Evolutionary conservation across 768 basidiomycete species (phyloP).

Genomic region (Daedaleopsis nitida): DNA sequence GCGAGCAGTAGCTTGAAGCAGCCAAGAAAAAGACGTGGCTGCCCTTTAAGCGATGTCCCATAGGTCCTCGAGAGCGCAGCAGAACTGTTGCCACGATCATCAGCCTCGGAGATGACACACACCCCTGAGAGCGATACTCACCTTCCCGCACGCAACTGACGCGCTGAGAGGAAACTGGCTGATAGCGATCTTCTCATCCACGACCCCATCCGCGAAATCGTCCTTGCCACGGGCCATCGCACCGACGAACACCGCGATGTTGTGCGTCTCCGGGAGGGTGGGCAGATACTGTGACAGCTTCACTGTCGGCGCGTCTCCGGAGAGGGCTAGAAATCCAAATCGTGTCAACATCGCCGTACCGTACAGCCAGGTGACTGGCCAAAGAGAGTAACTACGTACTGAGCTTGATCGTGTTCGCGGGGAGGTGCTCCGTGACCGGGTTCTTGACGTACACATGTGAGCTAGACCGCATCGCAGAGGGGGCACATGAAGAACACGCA

Average conservation of each 20-base stretch:
- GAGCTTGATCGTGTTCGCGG: slow-evolving; percentile 92
- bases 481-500: slow-evolving; percentile 33
- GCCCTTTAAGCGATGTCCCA: slow-evolving; percentile 83
- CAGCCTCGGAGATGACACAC: slow-evolving; percentile 3
- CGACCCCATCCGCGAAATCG: slow-evolving; percentile 93
- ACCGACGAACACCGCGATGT: slow-evolving; percentile 93
- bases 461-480: neutral
- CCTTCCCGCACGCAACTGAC: slow-evolving; percentile 96
- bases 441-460: slow-evolving; percentile 55
- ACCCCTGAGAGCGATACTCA: slow-evolving; percentile 37
- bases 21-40: neutral
- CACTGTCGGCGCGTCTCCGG: slow-evolving; percentile 84
- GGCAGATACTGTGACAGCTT: slow-evolving; percentile 83
- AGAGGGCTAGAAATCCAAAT: slow-evolving; percentile 60
- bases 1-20: neutral
- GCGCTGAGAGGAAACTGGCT: slow-evolving; percentile 93
- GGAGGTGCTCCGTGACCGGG: slow-evolving; percentile 92
- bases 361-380: neutral
- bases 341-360: slow-evolving; percentile 2
- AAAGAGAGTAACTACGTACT: slow-evolving; percentile 61
- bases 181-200: slow-evolving; percentile 96
- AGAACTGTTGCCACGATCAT: slow-evolving; percentile 57
- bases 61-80: slow-evolving; percentile 89
- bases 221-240: slow-evolving; percentile 98
- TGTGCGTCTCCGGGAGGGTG: slow-evolving; percentile 84